These are phyloP conservation scores for Trichophyton simii DNA, from an alignment of 2,329 filamentous ascomycete genomes.

Conservation along the genomic window DNA sequence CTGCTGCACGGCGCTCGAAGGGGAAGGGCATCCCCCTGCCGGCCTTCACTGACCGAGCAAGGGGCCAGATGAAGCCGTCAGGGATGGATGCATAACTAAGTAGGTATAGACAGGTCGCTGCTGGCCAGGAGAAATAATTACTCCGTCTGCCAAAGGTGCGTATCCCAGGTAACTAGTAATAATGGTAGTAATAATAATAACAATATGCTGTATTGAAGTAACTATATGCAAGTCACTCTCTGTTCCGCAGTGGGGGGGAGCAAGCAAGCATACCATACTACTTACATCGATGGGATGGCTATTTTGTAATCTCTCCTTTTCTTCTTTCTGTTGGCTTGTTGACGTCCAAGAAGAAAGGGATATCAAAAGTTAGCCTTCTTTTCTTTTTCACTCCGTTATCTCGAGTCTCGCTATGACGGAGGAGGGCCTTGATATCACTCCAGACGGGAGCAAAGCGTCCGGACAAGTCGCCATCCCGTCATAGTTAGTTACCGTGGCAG, in stretches of 20 bases:
- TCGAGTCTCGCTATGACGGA: neutral
- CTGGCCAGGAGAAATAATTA: too few species aligned
- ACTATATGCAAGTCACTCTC: neutral
- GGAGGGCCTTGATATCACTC: too few species aligned
- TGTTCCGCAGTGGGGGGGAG: neutral
- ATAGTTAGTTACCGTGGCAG: neutral
- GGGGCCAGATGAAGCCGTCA: neutral
- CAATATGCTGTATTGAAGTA: too few species aligned
- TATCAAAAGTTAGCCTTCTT: neutral
- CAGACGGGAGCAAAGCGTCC: too few species aligned
- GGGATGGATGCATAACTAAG: neutral
- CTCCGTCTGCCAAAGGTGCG: too few species aligned
- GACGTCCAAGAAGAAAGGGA: neutral
- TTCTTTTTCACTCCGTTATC: neutral
- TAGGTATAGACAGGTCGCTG: too few species aligned
- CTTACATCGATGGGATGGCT: neutral
- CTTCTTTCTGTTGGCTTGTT: neutral
- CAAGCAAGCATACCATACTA: too few species aligned
- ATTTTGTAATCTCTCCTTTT: neutral
- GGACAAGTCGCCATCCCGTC: neutral
- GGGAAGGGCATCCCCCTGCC: neutral
- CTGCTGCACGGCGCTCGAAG: constrained; percentile 1
- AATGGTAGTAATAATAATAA: too few species aligned
- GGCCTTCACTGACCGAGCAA: neutral
- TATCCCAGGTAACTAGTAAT: too few species aligned